Evolutionary conservation across 768 basidiomycete species (phyloP), one percentile per base, ranked within the genome.

Genomic region (Cubamyces sp.): DNA sequence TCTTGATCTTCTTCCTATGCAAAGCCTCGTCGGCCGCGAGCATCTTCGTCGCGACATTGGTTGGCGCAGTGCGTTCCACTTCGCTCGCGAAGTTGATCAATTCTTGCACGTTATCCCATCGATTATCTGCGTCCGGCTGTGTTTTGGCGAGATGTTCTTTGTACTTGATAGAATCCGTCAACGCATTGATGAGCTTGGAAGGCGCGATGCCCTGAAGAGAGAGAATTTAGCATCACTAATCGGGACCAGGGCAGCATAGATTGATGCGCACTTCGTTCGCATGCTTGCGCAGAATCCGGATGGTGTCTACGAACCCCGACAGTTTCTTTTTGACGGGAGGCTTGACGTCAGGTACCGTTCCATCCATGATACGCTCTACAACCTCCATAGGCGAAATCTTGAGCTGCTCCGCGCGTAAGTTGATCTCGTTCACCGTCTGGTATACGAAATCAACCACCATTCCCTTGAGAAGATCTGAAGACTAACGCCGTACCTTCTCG

Each of bases 91-190:
- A 91, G n/a, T 81, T 87, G 58, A 92, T 86, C 65, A 96, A 77
- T 74, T 95, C 93, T 66, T 89, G 81, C 1, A 95, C 86, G 72
- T 96, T 96, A 74, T 94, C 90, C 91, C 89, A 90, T 41, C 91
- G 78, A 41, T 81, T 83, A 42, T 90, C 87, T 78, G 82, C 87
- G 61, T 94, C 92, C n/a, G 80, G 79, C 52, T 91, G 84, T 0
- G 85, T 86, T 67, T 84, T 86, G 70, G 81, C 84, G 42, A 95
- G 76, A 69, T 93, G 81, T 12, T 81, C 82, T 67, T 87, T 79
- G 70, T 93, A 95, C 7, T 81, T 77, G 28, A 87, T 81, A 52
- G 84, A 70, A 5, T 84, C 79, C 3, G 90, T 65, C 0, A 92
- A 74, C 8, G 77, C 73, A 6, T 78, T 79, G 65, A 95, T 85